Conservation (phyloP, 148 eudicot genomes). For the Salicornia ramosissima region DNA sequence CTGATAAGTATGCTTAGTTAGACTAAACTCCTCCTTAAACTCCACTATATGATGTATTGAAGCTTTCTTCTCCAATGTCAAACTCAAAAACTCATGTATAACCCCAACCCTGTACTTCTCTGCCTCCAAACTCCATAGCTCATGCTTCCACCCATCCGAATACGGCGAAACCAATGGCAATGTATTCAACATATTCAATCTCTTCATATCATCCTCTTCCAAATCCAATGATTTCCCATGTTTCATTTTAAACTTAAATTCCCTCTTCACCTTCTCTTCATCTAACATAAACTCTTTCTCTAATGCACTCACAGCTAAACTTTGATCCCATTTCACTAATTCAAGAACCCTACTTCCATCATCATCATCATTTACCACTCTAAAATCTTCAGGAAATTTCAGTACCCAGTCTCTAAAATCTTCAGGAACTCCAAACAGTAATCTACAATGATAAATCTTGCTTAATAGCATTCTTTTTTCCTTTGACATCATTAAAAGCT, state of each 20-base stretch:
- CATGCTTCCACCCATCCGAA: constrained; percentile 77
- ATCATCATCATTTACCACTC: constrained; percentile 43
- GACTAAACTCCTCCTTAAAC: constrained; percentile 97
- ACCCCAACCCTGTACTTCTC: constrained; percentile 92
- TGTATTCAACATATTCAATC: constrained; percentile 66
- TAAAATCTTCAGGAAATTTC: constrained; percentile 60
- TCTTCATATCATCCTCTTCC: constrained; percentile 51
- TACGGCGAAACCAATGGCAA: constrained; percentile 95
- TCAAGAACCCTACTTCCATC: constrained; percentile 72
- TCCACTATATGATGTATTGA: constrained; percentile 93
- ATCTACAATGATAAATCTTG: constrained; percentile 67
- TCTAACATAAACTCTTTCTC: constrained; percentile 79
- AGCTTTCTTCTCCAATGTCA: constrained; percentile 96
- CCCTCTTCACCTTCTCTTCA: constrained; percentile 70
- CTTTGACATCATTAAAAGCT: constrained; percentile 76
- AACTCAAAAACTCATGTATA: constrained; percentile 86
- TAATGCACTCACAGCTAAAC: constrained; percentile 68
- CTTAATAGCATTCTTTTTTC: constrained; percentile 65
- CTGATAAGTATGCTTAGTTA: constrained; percentile 85
- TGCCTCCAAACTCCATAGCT: constrained; percentile 74
- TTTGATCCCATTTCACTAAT: constrained; percentile 68
- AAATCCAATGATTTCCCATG: constrained; percentile 69
- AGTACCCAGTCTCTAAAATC: constrained; percentile 78
- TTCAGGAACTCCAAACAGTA: constrained; percentile 74
- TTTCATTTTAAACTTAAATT: constrained; percentile 65